Evolutionary conservation across 2,329 filamentous ascomycete genomes (phyloP).

Genomic region (Aspergillus novofumigatus): DNA sequence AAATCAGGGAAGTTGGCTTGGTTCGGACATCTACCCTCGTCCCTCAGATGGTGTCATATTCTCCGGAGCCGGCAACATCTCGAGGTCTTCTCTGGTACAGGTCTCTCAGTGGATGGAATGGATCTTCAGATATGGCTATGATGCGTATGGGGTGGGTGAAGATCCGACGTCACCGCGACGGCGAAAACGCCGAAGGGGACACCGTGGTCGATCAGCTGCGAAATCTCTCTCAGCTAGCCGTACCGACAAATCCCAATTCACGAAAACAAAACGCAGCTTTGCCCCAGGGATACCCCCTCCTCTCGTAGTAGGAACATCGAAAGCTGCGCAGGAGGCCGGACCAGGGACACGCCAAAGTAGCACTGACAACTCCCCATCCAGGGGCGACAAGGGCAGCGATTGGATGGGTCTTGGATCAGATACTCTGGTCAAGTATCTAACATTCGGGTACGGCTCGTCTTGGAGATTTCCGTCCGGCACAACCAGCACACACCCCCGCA

Average conservation of each 20-base stretch:
- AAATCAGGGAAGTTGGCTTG: conserved; percentile 62
- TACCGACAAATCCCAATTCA: conserved; percentile 6
- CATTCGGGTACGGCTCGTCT: conserved; percentile 46
- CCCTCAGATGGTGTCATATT: conserved; percentile 83
- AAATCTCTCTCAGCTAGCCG: conserved; percentile 8
- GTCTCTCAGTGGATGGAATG: conserved; percentile 85
- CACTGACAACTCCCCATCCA: conserved; percentile 13
- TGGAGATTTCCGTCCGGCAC: conserved; percentile 41
- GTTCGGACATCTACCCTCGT: conserved; percentile 62
- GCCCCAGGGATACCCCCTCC: conserved; percentile 44
- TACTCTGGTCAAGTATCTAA: conserved; percentile 47
- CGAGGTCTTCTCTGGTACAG: conserved; percentile 65
- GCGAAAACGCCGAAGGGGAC: conserved; percentile 32
- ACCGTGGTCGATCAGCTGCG: conserved; percentile 17
- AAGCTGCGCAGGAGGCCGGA: conserved; percentile 14
- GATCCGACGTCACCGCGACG: conserved; percentile 66
- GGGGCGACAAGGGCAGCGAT: conserved; percentile 21
- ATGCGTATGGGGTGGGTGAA: conserved; percentile 79
- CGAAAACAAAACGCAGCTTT: conserved; percentile 21
- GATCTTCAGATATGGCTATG: conserved; percentile 76
- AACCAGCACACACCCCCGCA: conserved; percentile 20
- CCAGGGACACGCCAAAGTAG: conserved; percentile 12
- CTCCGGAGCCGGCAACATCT: conserved; percentile 70
- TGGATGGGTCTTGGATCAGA: conserved; percentile 37
- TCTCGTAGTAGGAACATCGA: conserved; percentile 28